Evolutionary conservation across 306 rosid species (phyloP).

Genomic region (Rosa lucieae): DNA sequence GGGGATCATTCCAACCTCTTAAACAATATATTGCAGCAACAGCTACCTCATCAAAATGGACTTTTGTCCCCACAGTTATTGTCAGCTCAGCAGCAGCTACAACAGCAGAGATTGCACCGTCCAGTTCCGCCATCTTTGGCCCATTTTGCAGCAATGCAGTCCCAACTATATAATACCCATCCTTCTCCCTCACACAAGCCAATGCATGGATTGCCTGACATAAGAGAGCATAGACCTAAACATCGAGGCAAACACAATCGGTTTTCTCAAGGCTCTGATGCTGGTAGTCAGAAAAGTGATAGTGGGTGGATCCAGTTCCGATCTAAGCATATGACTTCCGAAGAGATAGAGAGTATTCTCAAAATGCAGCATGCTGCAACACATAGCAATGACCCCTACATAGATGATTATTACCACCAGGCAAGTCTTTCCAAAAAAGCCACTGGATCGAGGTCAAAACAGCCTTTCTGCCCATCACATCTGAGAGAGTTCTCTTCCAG

Average conservation of each 20-base stretch:
- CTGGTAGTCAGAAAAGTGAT: conserved; percentile 50
- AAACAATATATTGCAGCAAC: conserved; percentile 79
- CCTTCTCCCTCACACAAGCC: conserved; percentile 63
- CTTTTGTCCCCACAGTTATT: conserved; percentile 48
- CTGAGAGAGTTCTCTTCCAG: conserved; percentile 78
- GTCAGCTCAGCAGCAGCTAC: conserved; percentile 48
- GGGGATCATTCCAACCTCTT: conserved; percentile 60
- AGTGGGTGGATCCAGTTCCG: conserved; percentile 80
- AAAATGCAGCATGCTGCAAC: conserved; percentile 96
- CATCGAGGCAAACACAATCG: conserved; percentile 67
- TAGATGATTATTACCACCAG: conserved; percentile 95
- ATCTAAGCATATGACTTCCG: conserved; percentile 81
- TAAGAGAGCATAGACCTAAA: conserved; percentile 79
- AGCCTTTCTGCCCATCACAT: conserved; percentile 86
- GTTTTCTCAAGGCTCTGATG: conserved; percentile 64
- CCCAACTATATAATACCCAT: conserved; percentile 49
- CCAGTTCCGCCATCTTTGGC: conserved; percentile 55
- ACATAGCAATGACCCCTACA: conserved; percentile 95
- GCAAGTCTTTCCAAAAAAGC: conserved; percentile 82
- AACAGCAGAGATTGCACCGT: conserved; percentile 57
- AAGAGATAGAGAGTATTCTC: conserved; percentile 89
- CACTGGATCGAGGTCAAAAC: conserved; percentile 66
- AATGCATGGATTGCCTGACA: conserved; percentile 74
- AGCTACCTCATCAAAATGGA: conserved; percentile 69
- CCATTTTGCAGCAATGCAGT: conserved; percentile 52